Evolutionary conservation across 345 rosid species (phyloP).

Genomic region (Limnanthes douglasii): DNA sequence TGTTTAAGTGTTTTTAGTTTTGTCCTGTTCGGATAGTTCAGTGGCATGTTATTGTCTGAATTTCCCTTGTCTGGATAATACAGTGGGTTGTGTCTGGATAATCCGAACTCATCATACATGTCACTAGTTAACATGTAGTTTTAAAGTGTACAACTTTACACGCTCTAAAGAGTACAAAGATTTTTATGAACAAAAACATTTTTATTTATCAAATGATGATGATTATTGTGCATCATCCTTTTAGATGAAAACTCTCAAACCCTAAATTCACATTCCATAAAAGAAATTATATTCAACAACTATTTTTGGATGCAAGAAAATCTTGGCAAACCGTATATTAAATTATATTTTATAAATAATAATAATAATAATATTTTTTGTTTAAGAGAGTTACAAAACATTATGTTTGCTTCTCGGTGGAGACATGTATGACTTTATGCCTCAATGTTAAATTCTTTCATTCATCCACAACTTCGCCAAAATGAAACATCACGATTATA

Average conservation of each 20-base stretch:
- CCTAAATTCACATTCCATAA: conserved; percentile 98
- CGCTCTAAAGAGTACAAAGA: no score
- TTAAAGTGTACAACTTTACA: no score
- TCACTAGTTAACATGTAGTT: no score
- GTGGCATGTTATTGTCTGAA: no score
- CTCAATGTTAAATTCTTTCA: conserved; percentile 65
- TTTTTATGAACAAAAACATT: no score
- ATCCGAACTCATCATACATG: no score
- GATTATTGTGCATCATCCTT: no score
- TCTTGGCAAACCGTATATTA: conserved; percentile 89
- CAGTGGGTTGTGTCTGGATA: no score
- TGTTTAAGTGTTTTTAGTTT: no score
- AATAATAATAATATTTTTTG: neutral
- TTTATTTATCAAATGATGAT: no score
- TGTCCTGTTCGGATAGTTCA: no score
- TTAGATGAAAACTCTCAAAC: conserved; percentile 59
- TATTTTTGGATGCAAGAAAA: conserved; percentile 88
- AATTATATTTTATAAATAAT: neutral
- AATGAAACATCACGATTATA: conserved; percentile 76
- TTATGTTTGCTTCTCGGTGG: conserved; percentile 74
- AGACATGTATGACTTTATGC: conserved; percentile 46
- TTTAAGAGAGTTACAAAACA: conserved; percentile 13
- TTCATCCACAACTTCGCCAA: conserved; percentile 63
- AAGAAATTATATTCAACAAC: conserved; percentile 61
- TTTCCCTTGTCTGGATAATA: no score